phyloP scores from a whole-genome alignment of 2,329 filamentous ascomycete genomes.

The Sporothrix humicola region DNA sequence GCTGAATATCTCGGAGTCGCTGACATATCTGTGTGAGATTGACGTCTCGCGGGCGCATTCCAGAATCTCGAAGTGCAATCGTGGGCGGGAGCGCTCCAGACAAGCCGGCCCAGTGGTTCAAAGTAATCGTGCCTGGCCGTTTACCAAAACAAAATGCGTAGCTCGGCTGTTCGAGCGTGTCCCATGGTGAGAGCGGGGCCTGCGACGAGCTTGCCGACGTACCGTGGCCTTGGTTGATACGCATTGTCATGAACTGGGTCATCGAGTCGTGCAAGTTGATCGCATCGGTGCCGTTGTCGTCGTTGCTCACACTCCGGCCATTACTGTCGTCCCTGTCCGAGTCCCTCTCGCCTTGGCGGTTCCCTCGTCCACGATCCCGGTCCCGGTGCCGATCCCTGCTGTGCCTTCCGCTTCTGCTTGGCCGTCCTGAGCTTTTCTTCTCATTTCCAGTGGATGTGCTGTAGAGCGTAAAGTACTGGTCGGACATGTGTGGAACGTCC shows the following conservation, averaged over 20 bases:
- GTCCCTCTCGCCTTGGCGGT: constrained; percentile 38
- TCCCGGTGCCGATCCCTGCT: constrained; percentile 30
- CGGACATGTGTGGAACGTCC: constrained; percentile 59
- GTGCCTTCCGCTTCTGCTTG: constrained; percentile 23
- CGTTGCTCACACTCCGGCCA: constrained; percentile 27
- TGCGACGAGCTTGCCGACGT: constrained; percentile 44
- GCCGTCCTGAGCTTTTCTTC: not conserved
- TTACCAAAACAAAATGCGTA: constrained; percentile 70
- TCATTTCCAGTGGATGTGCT: constrained; percentile 54
- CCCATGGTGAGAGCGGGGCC: constrained; percentile 63
- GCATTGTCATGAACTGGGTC: constrained; percentile 64
- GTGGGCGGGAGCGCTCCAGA: constrained; percentile 62
- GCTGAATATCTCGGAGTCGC: constrained; percentile 64
- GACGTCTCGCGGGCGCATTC: constrained; percentile 64
- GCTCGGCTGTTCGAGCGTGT: constrained; percentile 76
- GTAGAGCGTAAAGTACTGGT: constrained; percentile 63
- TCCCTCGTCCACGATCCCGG: constrained; percentile 15
- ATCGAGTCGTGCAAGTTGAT: constrained; percentile 60
- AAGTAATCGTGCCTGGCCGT: constrained; percentile 71
- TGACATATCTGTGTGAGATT: constrained; percentile 63
- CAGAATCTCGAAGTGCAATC: constrained; percentile 64
- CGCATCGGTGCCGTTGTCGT: constrained; percentile 52
- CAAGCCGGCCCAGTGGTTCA: constrained; percentile 71
- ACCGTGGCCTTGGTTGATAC: constrained; percentile 45
- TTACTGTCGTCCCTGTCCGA: constrained; percentile 46